phyloP scores from a whole-genome alignment of 805 yeast genomes.

The Yarrowia sp. region DNA sequence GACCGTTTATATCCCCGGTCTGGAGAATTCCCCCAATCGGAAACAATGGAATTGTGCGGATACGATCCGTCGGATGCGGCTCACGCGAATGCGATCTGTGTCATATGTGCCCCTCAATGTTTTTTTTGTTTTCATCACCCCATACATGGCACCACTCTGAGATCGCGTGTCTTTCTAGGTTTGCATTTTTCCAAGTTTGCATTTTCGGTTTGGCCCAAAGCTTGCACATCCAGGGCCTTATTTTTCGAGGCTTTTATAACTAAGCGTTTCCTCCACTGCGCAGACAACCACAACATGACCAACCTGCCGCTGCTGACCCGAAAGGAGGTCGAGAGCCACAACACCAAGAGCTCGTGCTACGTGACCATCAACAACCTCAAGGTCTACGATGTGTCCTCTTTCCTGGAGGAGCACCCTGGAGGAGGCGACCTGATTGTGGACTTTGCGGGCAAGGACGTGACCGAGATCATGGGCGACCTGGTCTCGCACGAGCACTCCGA shows the following conservation, averaged over 20 bases:
- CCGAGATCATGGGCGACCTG: slow-evolving; percentile 73
- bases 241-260: not conserved
- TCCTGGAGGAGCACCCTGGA: slow-evolving; percentile 72
- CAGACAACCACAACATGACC: not conserved
- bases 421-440: slow-evolving; percentile 55
- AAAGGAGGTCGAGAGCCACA: slow-evolving; percentile 25
- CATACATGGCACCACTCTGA: not conserved
- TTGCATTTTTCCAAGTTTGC: not conserved
- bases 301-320: slow-evolving; percentile 16
- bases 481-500: slow-evolving; percentile 77
- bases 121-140: too few relatives aligned
- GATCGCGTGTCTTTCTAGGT: slow-evolving; percentile 1
- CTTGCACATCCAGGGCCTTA: too few relatives aligned
- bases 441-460: slow-evolving; percentile 44
- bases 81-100: too few relatives aligned
- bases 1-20: too few relatives aligned
- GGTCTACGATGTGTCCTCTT: slow-evolving; percentile 77
- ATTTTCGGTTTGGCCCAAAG: too few relatives aligned
- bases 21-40: too few relatives aligned
- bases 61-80: too few relatives aligned
- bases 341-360: slow-evolving; percentile 23
- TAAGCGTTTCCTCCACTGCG: not conserved
- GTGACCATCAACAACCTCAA: slow-evolving; percentile 77
- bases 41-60: too few relatives aligned
- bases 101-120: too few relatives aligned